These are phyloP conservation scores for Alternaria sp. DNA, from an alignment of 2,329 filamentous ascomycete genomes.

Conservation along the genomic window DNA sequence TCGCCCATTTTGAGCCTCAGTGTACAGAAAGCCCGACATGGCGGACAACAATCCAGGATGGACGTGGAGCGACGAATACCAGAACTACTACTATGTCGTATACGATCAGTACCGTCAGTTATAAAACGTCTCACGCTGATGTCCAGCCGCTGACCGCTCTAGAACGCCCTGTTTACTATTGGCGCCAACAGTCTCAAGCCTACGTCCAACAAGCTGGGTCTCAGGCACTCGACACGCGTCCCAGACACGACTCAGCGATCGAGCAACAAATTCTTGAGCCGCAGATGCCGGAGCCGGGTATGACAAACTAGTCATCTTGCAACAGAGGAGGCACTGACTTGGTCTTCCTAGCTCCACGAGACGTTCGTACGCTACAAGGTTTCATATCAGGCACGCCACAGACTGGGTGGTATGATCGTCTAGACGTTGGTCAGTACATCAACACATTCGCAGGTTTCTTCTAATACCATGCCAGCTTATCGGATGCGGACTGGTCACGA, in stretches of 20 bases:
- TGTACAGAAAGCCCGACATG: too few species aligned
- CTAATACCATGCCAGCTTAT: conserved; percentile 17
- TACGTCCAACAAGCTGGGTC: too few species aligned
- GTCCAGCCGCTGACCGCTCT: not conserved
- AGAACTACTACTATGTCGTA: conserved; percentile 12
- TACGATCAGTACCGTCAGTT: conserved; percentile 1
- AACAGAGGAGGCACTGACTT: not conserved
- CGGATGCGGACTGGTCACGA: conserved; percentile 23
- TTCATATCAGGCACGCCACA: conserved; percentile 6
- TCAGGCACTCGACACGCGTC: not conserved
- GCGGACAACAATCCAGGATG: not conserved
- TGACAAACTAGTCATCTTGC: not conserved
- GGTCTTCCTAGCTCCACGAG: not conserved
- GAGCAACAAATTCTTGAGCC: too few species aligned
- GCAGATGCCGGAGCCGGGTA: not conserved
- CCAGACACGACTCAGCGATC: not conserved
- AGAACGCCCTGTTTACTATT: not conserved
- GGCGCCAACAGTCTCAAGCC: not conserved
- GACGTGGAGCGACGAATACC: conserved; percentile 7
- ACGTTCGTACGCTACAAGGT: not conserved
- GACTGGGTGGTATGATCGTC: conserved; percentile 8
- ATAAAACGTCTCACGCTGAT: not conserved
- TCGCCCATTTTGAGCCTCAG: too few species aligned
- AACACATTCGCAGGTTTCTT: not conserved
- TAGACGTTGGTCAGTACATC: conserved; percentile 9